A percentile compares a stretch with the other conserved stretches of the same genome.
phyloP scores from a whole-genome alignment of 768 basidiomycete genomes.

The Lactifluus echinatus region DNA sequence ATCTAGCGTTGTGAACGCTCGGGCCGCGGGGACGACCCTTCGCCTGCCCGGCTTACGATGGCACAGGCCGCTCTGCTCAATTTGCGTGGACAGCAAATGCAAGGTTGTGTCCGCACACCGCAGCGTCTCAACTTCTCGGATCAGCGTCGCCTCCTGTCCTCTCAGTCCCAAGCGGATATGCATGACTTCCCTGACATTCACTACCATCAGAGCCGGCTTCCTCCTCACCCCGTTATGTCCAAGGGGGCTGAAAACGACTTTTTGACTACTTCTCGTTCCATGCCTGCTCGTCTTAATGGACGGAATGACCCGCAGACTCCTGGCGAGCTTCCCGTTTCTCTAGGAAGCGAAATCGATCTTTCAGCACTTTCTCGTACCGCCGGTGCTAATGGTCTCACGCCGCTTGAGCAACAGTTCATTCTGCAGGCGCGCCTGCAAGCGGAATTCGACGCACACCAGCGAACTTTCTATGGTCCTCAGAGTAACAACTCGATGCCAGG shows the following conservation, averaged over 20 bases:
- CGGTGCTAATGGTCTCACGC: constrained; percentile 17
- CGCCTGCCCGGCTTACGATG: constrained; percentile 60
- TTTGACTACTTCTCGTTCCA: constrained; percentile 1
- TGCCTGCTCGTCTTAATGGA: constrained; percentile 12
- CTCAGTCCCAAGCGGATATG: constrained; percentile 4
- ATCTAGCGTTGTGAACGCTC: constrained; percentile 53
- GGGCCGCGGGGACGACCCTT: constrained; percentile 50
- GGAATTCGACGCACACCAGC: constrained; percentile 16
- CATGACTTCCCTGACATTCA: not conserved
- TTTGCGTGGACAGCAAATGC: constrained; percentile 55
- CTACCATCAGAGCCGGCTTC: constrained; percentile 11
- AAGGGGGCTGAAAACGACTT: not conserved
- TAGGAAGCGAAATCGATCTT: constrained; percentile 19
- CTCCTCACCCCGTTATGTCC: constrained; percentile 18
- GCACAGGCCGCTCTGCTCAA: constrained; percentile 73
- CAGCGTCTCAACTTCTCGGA: constrained; percentile 19
- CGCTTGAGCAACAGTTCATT: constrained; percentile 21
- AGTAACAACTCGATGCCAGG: not conserved
- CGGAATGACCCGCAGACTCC: not conserved
- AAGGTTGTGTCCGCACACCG: constrained; percentile 20
- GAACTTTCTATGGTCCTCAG: constrained; percentile 14
- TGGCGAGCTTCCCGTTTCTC: not conserved
- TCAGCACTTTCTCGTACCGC: constrained; percentile 17
- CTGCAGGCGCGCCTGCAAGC: constrained; percentile 18
- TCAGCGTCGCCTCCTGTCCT: constrained; percentile 20